phyloP scores from a whole-genome alignment of 2,329 filamentous ascomycete genomes.

The Whalleya microplaca region DNA sequence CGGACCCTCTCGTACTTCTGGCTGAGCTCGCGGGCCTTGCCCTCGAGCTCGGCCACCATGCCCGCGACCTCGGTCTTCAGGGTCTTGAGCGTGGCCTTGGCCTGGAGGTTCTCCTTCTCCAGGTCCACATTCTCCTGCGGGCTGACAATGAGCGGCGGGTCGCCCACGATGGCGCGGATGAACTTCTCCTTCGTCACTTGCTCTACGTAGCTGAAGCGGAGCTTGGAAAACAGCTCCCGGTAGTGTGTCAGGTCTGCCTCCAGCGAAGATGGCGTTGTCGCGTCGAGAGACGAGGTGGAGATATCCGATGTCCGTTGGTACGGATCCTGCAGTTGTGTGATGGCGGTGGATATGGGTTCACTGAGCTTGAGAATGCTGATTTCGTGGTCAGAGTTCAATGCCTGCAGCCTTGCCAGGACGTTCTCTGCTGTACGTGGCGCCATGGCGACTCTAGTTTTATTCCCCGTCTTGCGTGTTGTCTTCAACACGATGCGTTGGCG shows the following conservation, averaged over 20 bases:
- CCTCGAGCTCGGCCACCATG: slow-evolving; percentile 74
- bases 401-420: slow-evolving; percentile 52
- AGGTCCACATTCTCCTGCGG: slow-evolving; percentile 80
- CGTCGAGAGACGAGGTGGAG: slow-evolving; percentile 66
- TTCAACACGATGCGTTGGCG: not conserved
- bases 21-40: slow-evolving; percentile 61
- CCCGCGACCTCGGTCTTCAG: slow-evolving; percentile 79
- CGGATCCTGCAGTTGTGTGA: slow-evolving; percentile 42
- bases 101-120: slow-evolving; percentile 67
- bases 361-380: slow-evolving; percentile 78
- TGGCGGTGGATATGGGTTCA: slow-evolving; percentile 68
- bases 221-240: slow-evolving; percentile 92
- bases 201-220: slow-evolving; percentile 96
- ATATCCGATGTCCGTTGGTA: slow-evolving; percentile 71
- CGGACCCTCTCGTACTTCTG: slow-evolving; percentile 55
- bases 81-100: slow-evolving; percentile 76
- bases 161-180: slow-evolving; percentile 86
- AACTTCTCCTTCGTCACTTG: slow-evolving; percentile 99
- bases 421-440: slow-evolving; percentile 40
- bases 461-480: not conserved
- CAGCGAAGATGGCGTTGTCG: slow-evolving; percentile 74
- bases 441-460: slow-evolving; percentile 19
- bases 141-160: slow-evolving; percentile 84
- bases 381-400: slow-evolving; percentile 61
- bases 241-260: slow-evolving; percentile 88